Base-by-base conservation (phyloP, 257 asterid species). In the Solanum pennellii region DNA sequence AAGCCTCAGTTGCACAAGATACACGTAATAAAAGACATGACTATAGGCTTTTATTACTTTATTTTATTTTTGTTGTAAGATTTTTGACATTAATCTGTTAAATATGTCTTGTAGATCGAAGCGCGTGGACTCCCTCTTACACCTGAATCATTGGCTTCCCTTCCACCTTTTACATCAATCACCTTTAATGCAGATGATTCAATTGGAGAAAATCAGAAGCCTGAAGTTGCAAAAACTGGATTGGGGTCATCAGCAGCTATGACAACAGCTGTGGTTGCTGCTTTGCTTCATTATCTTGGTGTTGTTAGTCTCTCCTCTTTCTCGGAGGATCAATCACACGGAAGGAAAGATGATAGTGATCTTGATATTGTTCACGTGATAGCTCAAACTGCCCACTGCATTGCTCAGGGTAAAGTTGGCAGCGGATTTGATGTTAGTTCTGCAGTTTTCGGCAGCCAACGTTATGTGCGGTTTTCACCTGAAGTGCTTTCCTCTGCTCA, bases 181-280 rank as follows among this genome's bases (percentile, higher is more conserved):
- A 93, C 99, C 80, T 91, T 96, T 86, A 97, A 95, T 88, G 92
- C 94, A 14, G 99, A 97, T 87, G 98, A 93, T 84, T 90, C 95
- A 45, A 89, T 88, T 91, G 96, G 93, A 37, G 94, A 89, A 76
- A 93, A 89, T 85, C 85, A 92, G 93, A 95, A 93, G 90, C 99
- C 99, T 82, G 99, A 97, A 93, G 99, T 96, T 91, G 99, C 99
- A 87, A 97, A 97, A 93, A 97, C 99, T 85, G 99, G 99, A 62
- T 88, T 97, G 94, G 99, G 99, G 87, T 97, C 99, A 20, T 97
- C 99, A 31, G 99, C 99, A 69, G 99, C 99, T 71, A 97, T 96
- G 99, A 97, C 99, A 88, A 96, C 99, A 89, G 99, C 99, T 15
- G 99, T 97, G 86, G 99, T 93, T 86, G 96, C 98, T 87, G 93